phyloP scores from a whole-genome alignment of 202 grass and related monocot species.

The Tripidium arundinaceum region DNA sequence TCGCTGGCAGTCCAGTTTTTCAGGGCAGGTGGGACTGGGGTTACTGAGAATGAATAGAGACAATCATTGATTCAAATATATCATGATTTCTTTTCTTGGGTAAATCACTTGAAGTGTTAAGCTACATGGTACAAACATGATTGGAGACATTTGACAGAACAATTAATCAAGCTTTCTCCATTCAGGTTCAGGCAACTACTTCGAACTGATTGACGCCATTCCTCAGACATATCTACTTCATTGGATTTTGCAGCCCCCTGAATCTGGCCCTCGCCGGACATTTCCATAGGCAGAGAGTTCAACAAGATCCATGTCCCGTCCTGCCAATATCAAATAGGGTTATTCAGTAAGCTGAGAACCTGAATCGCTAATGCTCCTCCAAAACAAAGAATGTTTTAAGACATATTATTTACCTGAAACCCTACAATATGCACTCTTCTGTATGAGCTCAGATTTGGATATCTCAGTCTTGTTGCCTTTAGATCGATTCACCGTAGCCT shows the following conservation, averaged over 20 bases:
- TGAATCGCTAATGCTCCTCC: slow-evolving; percentile 5
- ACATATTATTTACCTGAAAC: slow-evolving; percentile 58
- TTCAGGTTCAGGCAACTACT: slow-evolving; percentile 12
- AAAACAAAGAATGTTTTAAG: slow-evolving; percentile 6
- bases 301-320: slow-evolving; percentile 90
- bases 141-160: not conserved
- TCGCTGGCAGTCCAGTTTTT: not conserved
- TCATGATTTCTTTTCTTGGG: not conserved
- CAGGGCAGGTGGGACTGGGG: not conserved
- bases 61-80: slow-evolving; percentile 6
- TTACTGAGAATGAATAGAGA: not conserved
- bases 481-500: slow-evolving; percentile 91
- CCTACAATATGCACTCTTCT: slow-evolving; percentile 95
- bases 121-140: slow-evolving; percentile 26
- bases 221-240: slow-evolving; percentile 43
- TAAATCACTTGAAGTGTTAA: slow-evolving; percentile 35
- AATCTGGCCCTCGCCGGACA: slow-evolving; percentile 67
- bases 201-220: slow-evolving; percentile 10
- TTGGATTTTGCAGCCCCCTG: slow-evolving; percentile 90
- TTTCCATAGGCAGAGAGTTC: slow-evolving; percentile 94
- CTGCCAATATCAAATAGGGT: slow-evolving; percentile 39
- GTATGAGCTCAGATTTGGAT: slow-evolving; percentile 81
- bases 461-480: slow-evolving; percentile 94
- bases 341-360: slow-evolving; percentile 4
- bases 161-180: slow-evolving; percentile 17